A percentile compares a stretch with the other conserved stretches of the same genome.
Evolutionary conservation across 345 rosid species (phyloP).

Genomic region (Melaleuca alternifolia): DNA sequence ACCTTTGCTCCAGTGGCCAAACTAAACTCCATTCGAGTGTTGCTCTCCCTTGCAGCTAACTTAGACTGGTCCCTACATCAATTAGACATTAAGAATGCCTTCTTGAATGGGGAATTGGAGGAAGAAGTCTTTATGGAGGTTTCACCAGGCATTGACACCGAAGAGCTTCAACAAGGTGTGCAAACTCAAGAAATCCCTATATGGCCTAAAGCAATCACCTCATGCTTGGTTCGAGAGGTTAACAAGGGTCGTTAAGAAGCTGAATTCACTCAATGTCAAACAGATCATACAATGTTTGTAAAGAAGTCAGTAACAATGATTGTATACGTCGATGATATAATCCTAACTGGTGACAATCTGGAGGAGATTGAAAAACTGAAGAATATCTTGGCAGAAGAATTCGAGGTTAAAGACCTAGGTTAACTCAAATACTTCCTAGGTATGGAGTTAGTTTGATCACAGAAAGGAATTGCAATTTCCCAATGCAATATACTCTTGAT

Average conservation of each 20-base stretch:
- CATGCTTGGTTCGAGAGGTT: background rate
- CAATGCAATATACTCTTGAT: background rate
- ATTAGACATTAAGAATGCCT: background rate
- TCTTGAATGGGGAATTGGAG: background rate
- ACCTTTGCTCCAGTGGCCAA: background rate
- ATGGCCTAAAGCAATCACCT: background rate
- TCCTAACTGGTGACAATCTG: background rate
- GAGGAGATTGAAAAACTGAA: background rate
- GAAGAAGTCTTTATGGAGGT: background rate
- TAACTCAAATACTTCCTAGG: background rate
- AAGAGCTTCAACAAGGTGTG: background rate
- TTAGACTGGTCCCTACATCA: background rate
- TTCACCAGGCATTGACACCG: background rate
- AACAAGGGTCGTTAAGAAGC: background rate
- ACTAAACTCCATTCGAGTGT: background rate
- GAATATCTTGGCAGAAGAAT: background rate
- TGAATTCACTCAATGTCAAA: background rate
- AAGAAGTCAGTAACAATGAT: background rate
- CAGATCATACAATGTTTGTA: background rate
- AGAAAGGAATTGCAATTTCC: background rate
- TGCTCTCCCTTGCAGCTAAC: background rate
- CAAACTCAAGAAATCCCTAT: background rate
- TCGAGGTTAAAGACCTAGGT: background rate
- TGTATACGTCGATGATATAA: background rate
- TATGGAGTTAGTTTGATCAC: background rate